Conservation (phyloP, 164 flowering plant genomes). For the Vitis amurensis region DNA sequence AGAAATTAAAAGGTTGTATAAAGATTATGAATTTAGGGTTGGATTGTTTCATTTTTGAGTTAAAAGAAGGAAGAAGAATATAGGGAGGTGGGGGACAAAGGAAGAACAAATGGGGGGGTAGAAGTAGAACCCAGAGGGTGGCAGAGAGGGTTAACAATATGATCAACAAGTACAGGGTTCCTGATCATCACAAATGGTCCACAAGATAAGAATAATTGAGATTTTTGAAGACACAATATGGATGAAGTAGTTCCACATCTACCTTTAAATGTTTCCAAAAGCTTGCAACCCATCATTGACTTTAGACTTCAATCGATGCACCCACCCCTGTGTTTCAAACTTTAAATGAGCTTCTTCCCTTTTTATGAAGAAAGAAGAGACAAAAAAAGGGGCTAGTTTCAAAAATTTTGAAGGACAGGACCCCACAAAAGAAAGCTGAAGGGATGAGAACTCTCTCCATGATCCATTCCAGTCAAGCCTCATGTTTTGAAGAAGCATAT, state of each 20-base stretch:
- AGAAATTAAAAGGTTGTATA: too few species aligned
- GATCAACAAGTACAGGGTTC: too few species aligned
- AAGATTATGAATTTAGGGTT: too few species aligned
- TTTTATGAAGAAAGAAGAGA: too few species aligned
- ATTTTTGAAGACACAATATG: not conserved
- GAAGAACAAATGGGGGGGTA: too few species aligned
- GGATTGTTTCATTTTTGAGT: too few species aligned
- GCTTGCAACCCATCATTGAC: not conserved
- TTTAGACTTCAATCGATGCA: not conserved
- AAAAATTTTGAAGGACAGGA: slow-evolving; percentile 18
- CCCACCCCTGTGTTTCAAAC: not conserved
- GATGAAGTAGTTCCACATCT: not conserved
- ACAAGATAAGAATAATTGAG: too few species aligned
- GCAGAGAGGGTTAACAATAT: too few species aligned
- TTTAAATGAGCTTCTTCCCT: too few species aligned
- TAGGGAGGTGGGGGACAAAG: too few species aligned
- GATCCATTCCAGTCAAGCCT: not conserved
- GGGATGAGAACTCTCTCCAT: not conserved
- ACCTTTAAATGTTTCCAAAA: not conserved
- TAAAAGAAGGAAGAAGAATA: too few species aligned
- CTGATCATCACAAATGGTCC: not conserved
- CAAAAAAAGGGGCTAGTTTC: not conserved
- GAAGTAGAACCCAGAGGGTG: too few species aligned
- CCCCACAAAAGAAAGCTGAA: slow-evolving; percentile 14
- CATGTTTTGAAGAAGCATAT: not conserved